A percentile compares a stretch with the other conserved stretches of the same genome.
These are phyloP conservation scores for Adansonia grandidieri DNA, from an alignment of 441 rosid species.

Conservation along the genomic window DNA sequence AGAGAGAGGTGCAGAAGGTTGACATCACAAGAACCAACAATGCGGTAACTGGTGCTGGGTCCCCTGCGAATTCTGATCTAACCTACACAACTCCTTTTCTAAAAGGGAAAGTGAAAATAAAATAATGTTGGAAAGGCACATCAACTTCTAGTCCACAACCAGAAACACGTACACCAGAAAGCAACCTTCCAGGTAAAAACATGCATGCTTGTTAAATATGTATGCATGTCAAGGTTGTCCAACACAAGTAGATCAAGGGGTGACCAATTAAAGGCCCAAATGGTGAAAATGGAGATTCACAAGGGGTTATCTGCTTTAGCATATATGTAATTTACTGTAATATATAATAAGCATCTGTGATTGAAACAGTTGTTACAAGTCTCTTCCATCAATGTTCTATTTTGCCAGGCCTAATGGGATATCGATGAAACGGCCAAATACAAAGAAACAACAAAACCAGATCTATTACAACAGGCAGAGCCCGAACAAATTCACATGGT, in stretches of 20 bases:
- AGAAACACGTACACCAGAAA: background rate
- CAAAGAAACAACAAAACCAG: conserved; percentile 1
- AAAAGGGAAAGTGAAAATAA: background rate
- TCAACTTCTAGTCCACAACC: background rate
- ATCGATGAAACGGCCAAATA: background rate
- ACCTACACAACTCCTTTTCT: background rate
- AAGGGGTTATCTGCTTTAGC: conserved; percentile 7
- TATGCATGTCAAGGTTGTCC: background rate
- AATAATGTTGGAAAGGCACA: background rate
- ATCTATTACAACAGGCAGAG: background rate
- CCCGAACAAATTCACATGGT: background rate
- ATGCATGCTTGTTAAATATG: background rate
- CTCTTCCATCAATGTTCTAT: conserved; percentile 18
- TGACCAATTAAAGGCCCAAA: conserved; percentile 7
- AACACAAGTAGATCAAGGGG: background rate
- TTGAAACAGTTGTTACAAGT: conserved; percentile 18
- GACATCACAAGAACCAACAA: background rate
- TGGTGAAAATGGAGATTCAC: background rate
- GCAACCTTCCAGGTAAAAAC: conserved; percentile 9
- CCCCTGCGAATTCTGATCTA: background rate
- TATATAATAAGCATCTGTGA: background rate
- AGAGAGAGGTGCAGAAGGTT: background rate
- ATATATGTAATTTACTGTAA: background rate
- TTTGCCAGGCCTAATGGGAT: background rate
- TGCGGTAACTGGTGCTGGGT: background rate